Conservation (phyloP, 1,284 basidiomycete species). For the Irpex rosettiformis region DNA sequence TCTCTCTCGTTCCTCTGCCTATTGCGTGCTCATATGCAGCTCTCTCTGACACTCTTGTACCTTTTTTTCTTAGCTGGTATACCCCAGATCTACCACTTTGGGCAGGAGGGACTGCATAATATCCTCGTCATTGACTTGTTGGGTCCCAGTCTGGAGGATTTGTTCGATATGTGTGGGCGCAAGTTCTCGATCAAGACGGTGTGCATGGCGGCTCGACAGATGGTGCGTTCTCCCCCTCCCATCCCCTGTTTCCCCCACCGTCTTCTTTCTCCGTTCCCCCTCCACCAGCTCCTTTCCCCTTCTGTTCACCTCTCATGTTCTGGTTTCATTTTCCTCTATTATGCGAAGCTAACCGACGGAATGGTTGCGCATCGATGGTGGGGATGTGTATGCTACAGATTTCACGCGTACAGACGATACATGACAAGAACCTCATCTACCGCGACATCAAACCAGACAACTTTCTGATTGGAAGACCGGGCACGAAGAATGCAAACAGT, state of each 20-base stretch:
- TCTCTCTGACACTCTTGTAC: neutral
- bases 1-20: neutral
- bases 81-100: constrained; percentile 98
- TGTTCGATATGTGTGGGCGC: constrained; percentile 98
- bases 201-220: constrained; percentile 98
- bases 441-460: constrained; percentile 99
- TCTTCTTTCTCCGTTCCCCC: too few relatives aligned
- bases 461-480: constrained; percentile 95
- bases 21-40: neutral
- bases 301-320: neutral
- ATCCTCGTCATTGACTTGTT: constrained; percentile 96
- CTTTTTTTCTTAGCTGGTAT: constrained; percentile 67
- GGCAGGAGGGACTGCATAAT: constrained; percentile 97
- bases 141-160: constrained; percentile 93
- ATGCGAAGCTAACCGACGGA: neutral
- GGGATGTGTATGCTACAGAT: constrained; percentile 51
- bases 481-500: constrained; percentile 83
- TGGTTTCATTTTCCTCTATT: neutral
- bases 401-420: constrained; percentile 94
- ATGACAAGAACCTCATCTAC: constrained; percentile 98
- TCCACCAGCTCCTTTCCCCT: neutral
- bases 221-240: constrained; percentile 63
- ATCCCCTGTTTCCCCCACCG: neutral
- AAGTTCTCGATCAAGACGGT: constrained; percentile 98
- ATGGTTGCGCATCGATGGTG: neutral